Percentiles rank a stretch among this genome's conserved stretches.
Conservation (phyloP, 169 alveolate species). For the Cyclospora cayetanensis region DNA sequence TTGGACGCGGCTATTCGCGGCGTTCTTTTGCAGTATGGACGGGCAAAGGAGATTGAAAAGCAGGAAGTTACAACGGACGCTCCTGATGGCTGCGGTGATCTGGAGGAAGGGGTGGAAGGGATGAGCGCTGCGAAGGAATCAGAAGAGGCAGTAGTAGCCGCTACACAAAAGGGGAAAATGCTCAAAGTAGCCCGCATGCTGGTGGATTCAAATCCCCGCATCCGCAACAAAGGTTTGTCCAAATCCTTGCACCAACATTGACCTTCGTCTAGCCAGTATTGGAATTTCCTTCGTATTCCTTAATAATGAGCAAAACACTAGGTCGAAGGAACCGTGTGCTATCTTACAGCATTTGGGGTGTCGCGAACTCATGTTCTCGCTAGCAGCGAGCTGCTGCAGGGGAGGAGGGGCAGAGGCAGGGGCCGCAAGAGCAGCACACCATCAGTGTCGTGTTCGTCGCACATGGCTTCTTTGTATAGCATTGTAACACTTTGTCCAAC, state of each 20-base stretch:
- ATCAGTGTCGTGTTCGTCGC: too few relatives aligned
- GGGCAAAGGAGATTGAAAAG: neutral
- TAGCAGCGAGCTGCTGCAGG: too few relatives aligned
- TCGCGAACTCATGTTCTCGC: too few relatives aligned
- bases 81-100: neutral
- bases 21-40: neutral
- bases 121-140: neutral
- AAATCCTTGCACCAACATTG: neutral
- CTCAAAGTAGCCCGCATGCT: neutral
- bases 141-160: neutral
- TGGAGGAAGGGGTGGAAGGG: too few relatives aligned
- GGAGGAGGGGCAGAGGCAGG: too few relatives aligned
- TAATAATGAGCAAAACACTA: too few relatives aligned
- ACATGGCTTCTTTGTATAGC: too few relatives aligned
- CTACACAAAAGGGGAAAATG: neutral
- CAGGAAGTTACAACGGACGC: neutral
- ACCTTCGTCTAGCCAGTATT: neutral
- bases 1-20: neutral
- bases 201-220: slow-evolving; percentile 2
- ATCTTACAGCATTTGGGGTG: too few relatives aligned
- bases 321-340: too few relatives aligned
- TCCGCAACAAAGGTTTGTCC: neutral
- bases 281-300: too few relatives aligned
- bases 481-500: too few relatives aligned
- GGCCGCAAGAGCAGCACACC: too few relatives aligned